Evolutionary conservation across 495 filamentous ascomycete genomes (phyloP).

Genomic region (Chaetomium cochliodes): DNA sequence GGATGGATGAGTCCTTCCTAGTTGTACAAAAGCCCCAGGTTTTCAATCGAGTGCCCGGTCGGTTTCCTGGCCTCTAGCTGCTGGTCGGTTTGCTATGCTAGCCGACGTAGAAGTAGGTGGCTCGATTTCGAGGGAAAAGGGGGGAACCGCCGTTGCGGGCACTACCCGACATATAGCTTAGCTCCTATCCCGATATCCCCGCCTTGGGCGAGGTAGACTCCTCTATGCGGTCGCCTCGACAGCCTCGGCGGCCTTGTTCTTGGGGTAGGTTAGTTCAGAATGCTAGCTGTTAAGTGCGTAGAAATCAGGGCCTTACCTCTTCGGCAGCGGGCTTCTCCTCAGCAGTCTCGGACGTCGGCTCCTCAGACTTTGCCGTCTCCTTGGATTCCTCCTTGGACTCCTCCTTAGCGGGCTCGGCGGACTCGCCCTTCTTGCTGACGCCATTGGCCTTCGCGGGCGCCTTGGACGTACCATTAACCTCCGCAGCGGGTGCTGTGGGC

Average conservation of each 20-base stretch:
- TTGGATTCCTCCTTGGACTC: conserved; percentile 27
- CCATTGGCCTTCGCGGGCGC: conserved; percentile 40
- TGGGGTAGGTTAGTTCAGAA: background rate
- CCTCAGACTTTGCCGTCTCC: conserved; percentile 19
- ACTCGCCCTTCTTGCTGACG: conserved; percentile 41
- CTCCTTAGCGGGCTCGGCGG: conserved; percentile 43
- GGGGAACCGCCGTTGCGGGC: background rate
- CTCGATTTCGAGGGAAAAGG: background rate
- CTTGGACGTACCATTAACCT: conserved; percentile 19
- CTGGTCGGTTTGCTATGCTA: background rate
- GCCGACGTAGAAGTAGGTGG: background rate
- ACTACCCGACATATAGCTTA: background rate
- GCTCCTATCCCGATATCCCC: no score
- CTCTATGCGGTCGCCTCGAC: conserved; percentile 32
- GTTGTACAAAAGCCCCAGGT: conserved; percentile 23
- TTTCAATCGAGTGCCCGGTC: background rate
- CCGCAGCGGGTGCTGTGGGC: conserved; percentile 28
- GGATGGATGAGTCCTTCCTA: conserved; percentile 14
- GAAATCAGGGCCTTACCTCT: conserved; percentile 31
- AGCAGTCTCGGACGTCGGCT: conserved; percentile 20
- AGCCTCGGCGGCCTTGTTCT: conserved; percentile 29
- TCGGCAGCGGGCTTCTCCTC: conserved; percentile 37
- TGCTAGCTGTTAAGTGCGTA: background rate
- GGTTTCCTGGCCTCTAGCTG: background rate
- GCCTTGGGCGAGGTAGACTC: background rate